Evolutionary conservation across 1,139 yeast genomes (phyloP).

Genomic region (Wickerhamomyces sp.): DNA sequence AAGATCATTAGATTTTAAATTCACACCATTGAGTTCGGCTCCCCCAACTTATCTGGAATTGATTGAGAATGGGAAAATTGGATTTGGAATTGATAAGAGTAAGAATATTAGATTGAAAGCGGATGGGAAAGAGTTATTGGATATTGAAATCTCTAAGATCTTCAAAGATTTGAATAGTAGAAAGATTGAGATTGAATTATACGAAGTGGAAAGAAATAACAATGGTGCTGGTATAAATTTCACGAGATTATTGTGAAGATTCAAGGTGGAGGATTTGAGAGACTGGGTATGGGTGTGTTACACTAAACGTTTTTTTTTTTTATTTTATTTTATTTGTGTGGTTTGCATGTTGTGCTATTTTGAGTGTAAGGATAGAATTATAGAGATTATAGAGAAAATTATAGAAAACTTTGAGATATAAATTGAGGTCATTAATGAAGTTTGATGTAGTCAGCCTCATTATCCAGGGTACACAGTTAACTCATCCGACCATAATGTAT

Average conservation of each 20-base stretch:
- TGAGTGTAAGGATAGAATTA: too few relatives aligned
- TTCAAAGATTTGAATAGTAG: constrained; percentile 14
- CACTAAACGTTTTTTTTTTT: too few relatives aligned
- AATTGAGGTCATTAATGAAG: too few relatives aligned
- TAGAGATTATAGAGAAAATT: too few relatives aligned
- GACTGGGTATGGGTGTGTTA: too few relatives aligned
- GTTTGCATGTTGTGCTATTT: too few relatives aligned
- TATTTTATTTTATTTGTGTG: too few relatives aligned
- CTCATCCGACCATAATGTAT: too few relatives aligned
- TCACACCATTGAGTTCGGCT: constrained; percentile 52
- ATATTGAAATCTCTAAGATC: constrained; percentile 14
- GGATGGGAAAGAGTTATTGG: constrained; percentile 14
- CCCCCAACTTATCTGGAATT: constrained; percentile 68
- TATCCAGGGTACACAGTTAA: too few relatives aligned
- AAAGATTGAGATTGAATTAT: constrained; percentile 17
- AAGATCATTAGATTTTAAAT: constrained; percentile 49
- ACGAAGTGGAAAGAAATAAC: constrained; percentile 11
- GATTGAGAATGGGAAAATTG: constrained; percentile 63
- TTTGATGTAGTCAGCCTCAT: too few relatives aligned
- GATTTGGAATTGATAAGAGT: constrained; percentile 47
- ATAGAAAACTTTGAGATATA: too few relatives aligned
- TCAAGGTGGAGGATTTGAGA: too few relatives aligned
- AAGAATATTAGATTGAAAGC: constrained; percentile 28
- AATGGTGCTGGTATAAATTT: constrained; percentile 8
- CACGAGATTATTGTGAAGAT: constrained; percentile 13